phyloP scores from a whole-genome alignment of 306 rosid genomes.

The Carpinus fangiana region DNA sequence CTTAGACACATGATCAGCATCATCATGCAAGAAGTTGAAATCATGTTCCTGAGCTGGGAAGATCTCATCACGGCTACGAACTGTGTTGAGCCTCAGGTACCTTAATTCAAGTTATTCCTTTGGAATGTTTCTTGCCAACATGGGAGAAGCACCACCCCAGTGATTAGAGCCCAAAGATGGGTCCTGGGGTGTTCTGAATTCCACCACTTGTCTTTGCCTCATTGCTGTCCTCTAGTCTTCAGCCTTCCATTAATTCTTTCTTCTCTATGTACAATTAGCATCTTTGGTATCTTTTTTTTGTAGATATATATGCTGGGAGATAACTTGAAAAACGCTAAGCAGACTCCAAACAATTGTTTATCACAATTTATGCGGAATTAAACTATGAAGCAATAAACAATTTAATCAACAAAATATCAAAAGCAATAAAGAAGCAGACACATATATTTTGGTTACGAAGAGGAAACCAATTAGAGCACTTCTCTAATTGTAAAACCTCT shows the following conservation, averaged over 20 bases:
- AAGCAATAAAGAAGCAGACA: too few species aligned
- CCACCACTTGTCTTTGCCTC: conserved; percentile 36
- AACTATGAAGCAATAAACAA: too few species aligned
- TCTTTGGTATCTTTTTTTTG: conserved; percentile 11
- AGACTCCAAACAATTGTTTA: too few species aligned
- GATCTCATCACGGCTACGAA: conserved; percentile 45
- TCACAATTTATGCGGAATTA: too few species aligned
- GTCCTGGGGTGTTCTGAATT: conserved; percentile 75
- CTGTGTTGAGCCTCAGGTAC: conserved; percentile 48
- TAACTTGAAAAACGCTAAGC: too few species aligned
- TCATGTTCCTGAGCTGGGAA: conserved; percentile 26
- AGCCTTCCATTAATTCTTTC: conserved; percentile 7
- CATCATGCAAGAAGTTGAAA: not conserved
- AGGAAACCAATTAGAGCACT: too few species aligned
- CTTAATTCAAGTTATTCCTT: conserved; percentile 66
- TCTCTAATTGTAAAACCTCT: too few species aligned
- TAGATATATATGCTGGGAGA: conserved; percentile 20
- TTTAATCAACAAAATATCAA: too few species aligned
- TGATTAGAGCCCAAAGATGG: conserved; percentile 62
- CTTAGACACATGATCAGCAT: conserved; percentile 5
- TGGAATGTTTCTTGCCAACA: conserved; percentile 69
- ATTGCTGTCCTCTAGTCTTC: conserved; percentile 6
- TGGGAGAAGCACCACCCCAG: conserved; percentile 90
- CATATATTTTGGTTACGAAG: too few species aligned
- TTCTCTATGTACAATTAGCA: conserved; percentile 4